phyloP scores from a whole-genome alignment of 352 stramenopile genomes.

The Pythium vanterpoolii region DNA sequence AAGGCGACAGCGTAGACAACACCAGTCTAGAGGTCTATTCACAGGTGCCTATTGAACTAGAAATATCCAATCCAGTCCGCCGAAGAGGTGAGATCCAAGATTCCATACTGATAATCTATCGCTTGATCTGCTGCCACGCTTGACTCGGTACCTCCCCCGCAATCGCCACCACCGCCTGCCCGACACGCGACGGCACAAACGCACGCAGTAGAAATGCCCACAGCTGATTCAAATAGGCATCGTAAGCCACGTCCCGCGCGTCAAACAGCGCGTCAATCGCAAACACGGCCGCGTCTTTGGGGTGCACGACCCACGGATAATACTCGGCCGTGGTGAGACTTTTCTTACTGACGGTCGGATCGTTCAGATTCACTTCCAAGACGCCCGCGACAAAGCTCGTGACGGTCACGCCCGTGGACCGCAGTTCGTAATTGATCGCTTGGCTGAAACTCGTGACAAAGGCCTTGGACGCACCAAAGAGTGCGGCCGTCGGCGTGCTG shows the following conservation, averaged over 20 bases:
- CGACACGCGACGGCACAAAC: conserved; percentile 36
- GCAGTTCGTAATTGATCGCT: conserved; percentile 74
- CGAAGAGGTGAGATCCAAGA: no score
- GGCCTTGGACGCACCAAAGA: conserved; percentile 81
- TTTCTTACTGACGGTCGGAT: conserved; percentile 32
- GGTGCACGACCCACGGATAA: conserved; percentile 26
- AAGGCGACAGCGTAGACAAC: neutral
- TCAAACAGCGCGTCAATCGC: conserved; percentile 63
- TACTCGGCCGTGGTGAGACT: conserved; percentile 45
- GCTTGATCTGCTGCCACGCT: conserved; percentile 25
- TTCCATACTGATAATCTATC: conserved; percentile 16
- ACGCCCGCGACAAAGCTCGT: conserved; percentile 76
- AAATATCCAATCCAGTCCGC: no score
- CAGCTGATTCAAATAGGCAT: conserved; percentile 42
- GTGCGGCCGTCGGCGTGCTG: conserved; percentile 52
- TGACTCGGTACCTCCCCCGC: conserved; percentile 31
- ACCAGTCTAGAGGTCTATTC: conserved; percentile 3
- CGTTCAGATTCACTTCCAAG: conserved; percentile 64
- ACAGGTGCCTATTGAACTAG: no score
- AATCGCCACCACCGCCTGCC: conserved; percentile 36
- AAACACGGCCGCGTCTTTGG: conserved; percentile 38
- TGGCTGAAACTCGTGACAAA: conserved; percentile 75
- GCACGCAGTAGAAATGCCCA: conserved; percentile 30
- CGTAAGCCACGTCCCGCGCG: conserved; percentile 41
- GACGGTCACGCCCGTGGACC: conserved; percentile 66